Evolutionary conservation across 2,329 filamentous ascomycete species (phyloP), one percentile per base, ranked within the genome.

Genomic region (Claviceps purpurea): DNA sequence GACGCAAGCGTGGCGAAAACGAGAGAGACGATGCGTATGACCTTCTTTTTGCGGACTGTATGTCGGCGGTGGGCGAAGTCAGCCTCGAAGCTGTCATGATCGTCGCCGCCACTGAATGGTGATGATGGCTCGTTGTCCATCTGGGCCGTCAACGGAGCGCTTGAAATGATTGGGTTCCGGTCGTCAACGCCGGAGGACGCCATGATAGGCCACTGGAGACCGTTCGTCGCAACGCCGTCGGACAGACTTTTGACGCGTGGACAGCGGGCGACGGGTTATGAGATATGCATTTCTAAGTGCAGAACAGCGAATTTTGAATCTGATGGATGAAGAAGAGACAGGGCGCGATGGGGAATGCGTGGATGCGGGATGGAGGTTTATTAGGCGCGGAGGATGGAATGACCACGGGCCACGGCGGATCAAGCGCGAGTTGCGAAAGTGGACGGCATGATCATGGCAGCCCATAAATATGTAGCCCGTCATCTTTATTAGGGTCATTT

Each of bases 1-100:
- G 79, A 73, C 16, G 74, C 73, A 16, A 80, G 56, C 34, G 82
- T 73, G 30, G 80, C 74, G 22, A 72, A 71, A 30, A 74, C 57
- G 60, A 82, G 81, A 52, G 79, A 74, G 46, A 77, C 52, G 57
- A 67, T 57, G 53, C 73, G 74, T 34, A 69, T 56, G n/a, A 61
- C 51, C 38, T 64, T 60, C 51, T 65, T 69, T 49, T 57, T 59
- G 43, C 58, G 60, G 26, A 59, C 53, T 43, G 55, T 56, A 46
- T 57, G 61, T 42, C 60, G 57, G 47, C 56, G 62, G 5, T 50
- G 54, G 16, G 52, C 48, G 20, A 51, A 45, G 26, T 56, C 56
- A n/a, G 47, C 49, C 0, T 56, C 57, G 24, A 59, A 61, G 2
- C 41, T 50, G 24, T 50, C 50, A 38, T 54, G 50, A 44, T 52